phyloP scores from a whole-genome alignment of 805 yeast species.

The Metschnikowia sp. region DNA sequence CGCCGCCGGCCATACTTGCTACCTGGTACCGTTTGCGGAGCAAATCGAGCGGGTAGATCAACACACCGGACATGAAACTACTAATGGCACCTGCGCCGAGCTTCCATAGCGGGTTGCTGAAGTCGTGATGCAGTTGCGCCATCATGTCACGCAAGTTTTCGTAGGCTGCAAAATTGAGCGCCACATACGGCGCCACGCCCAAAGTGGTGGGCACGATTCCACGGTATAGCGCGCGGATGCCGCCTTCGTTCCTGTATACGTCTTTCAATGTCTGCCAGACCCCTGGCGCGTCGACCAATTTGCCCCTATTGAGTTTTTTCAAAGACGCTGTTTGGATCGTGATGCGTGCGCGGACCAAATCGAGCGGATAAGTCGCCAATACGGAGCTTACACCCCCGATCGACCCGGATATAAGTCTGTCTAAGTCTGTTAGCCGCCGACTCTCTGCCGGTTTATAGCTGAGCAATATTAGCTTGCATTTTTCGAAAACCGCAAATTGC shows the following conservation, averaged over 20 bases:
- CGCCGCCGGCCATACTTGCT: constrained; percentile 71
- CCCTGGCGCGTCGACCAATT: constrained; percentile 62
- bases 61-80: constrained; percentile 86
- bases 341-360: constrained; percentile 83
- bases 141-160: constrained; percentile 69
- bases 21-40: constrained; percentile 90
- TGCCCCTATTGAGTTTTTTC: constrained; percentile 45
- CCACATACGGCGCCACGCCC: constrained; percentile 96
- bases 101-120: constrained; percentile 51
- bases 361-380: constrained; percentile 85
- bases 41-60: constrained; percentile 89
- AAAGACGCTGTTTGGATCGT: constrained; percentile 81
- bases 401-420: constrained; percentile 74
- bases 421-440: constrained; percentile 43
- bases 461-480: constrained; percentile 43
- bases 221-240: constrained; percentile 68
- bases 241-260: constrained; percentile 79
- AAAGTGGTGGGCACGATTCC: constrained; percentile 88
- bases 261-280: constrained; percentile 52
- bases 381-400: constrained; percentile 80
- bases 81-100: constrained; percentile 78
- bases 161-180: constrained; percentile 86
- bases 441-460: constrained; percentile 22
- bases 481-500: constrained; percentile 83
- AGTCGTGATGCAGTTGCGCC: constrained; percentile 29